Conservation (phyloP, 78 protist species). For the Protostelium mycophagum region DNA sequence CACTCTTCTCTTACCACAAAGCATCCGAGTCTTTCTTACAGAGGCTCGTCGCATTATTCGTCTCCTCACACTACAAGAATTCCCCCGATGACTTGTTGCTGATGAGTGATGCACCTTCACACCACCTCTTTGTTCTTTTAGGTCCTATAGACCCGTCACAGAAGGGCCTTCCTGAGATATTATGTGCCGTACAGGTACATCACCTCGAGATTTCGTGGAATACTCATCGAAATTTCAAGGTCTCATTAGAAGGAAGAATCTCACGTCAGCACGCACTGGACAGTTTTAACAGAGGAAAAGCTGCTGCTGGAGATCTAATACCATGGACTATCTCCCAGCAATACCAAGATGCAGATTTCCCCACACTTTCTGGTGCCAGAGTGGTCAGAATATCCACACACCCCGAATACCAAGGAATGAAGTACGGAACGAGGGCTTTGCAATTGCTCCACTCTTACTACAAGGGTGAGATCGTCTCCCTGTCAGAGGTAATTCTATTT, state of each 20-base stretch:
- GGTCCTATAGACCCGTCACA: slow-evolving; percentile 70
- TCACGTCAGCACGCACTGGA: slow-evolving; percentile 43
- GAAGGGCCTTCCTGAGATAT: slow-evolving; percentile 85
- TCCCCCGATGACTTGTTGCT: slow-evolving; percentile 99
- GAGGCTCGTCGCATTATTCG: slow-evolving; percentile 90
- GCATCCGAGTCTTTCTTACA: slow-evolving; percentile 92
- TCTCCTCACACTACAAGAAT: slow-evolving; percentile 98
- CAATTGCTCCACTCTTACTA: slow-evolving; percentile 77
- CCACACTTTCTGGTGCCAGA: slow-evolving; percentile 93
- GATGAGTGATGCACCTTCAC: slow-evolving; percentile 98
- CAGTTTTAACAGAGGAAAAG: slow-evolving; percentile 69
- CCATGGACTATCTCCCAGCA: slow-evolving; percentile 98
- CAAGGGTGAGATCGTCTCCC: slow-evolving; percentile 57
- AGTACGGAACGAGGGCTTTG: slow-evolving; percentile 94
- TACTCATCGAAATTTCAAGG: slow-evolving; percentile 13
- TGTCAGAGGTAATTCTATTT: neutral
- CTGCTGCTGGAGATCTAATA: slow-evolving; percentile 94
- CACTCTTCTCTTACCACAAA: slow-evolving; percentile 96
- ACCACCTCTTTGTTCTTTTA: slow-evolving; percentile 93
- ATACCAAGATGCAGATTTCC: slow-evolving; percentile 89
- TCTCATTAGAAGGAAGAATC: slow-evolving; percentile 91
- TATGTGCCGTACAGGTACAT: slow-evolving; percentile 89
- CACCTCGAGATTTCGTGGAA: neutral
- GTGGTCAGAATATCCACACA: slow-evolving; percentile 97
- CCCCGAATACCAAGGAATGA: slow-evolving; percentile 90